A percentile compares a stretch with the other conserved stretches of the same genome.
Conservation (phyloP, 108 stramenopile species). For the Conticribra guillardii region DNA sequence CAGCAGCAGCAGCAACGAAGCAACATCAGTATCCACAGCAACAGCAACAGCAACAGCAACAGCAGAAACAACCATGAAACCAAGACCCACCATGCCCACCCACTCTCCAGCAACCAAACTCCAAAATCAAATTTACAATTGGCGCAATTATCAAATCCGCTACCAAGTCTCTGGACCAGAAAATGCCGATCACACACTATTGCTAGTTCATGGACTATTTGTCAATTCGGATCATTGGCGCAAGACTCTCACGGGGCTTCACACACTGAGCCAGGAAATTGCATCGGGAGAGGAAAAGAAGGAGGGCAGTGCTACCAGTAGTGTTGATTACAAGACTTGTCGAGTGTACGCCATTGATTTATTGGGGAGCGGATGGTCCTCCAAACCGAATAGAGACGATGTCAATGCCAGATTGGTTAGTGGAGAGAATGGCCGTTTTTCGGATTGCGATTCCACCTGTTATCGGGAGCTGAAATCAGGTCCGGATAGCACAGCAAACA, state of each 20-base stretch:
- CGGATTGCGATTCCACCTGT: constrained; percentile 20
- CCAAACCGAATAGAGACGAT: constrained; percentile 72
- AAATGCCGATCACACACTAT: constrained; percentile 38
- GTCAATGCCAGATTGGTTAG: constrained; percentile 49
- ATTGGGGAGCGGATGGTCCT: constrained; percentile 88
- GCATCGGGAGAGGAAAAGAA: neutral
- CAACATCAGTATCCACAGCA: neutral
- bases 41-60: neutral
- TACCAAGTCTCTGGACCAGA: constrained; percentile 78
- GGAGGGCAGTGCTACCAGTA: neutral
- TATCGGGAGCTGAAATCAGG: constrained; percentile 19
- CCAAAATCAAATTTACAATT: constrained; percentile 72
- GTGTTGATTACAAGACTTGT: constrained; percentile 48
- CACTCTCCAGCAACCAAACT: constrained; percentile 72
- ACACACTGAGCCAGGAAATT: too few relatives aligned
- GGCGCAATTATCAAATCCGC: constrained; percentile 68
- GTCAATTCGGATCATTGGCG: constrained; percentile 90
- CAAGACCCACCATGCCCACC: constrained; percentile 26
- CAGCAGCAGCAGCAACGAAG: neutral
- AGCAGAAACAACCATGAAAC: too few relatives aligned
- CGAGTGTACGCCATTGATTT: constrained; percentile 88
- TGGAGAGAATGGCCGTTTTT: constrained; percentile 75
- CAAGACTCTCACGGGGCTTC: constrained; percentile 63
- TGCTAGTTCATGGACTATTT: constrained; percentile 86
- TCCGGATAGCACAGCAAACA: neutral